A percentile compares a stretch with the other conserved stretches of the same genome.
phyloP scores from a whole-genome alignment of 305 asterid genomes.

The Solanum chacoense region DNA sequence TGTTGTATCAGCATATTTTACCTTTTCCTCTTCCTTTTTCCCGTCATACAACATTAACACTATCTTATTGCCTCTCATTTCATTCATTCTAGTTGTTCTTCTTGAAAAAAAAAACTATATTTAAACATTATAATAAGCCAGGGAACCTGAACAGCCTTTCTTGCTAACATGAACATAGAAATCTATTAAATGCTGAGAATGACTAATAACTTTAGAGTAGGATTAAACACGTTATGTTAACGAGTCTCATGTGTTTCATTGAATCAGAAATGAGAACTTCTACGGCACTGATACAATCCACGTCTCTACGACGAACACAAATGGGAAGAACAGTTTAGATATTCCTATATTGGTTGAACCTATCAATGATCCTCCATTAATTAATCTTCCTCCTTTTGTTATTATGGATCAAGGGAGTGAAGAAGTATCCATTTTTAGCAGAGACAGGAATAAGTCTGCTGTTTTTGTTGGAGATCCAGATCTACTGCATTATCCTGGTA shows the following conservation, averaged over 20 bases:
- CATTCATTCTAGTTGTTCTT: neutral
- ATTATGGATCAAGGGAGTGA: constrained; percentile 37
- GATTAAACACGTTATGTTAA: neutral
- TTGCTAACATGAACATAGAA: neutral
- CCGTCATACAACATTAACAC: neutral
- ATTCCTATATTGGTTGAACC: constrained; percentile 74
- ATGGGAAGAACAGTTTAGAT: constrained; percentile 53
- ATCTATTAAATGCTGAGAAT: neutral
- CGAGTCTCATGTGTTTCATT: neutral
- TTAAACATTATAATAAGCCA: neutral
- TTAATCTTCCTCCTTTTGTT: constrained; percentile 53
- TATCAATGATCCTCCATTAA: constrained; percentile 72
- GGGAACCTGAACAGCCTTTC: neutral
- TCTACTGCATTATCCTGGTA: constrained; percentile 64
- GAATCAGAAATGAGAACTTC: constrained; percentile 55
- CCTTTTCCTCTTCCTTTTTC: neutral
- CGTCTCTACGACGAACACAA: constrained; percentile 51
- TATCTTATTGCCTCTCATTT: neutral
- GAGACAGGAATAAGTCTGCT: constrained; percentile 17
- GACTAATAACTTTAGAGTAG: neutral
- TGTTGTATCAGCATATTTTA: neutral
- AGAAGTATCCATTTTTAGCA: constrained; percentile 44
- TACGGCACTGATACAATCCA: constrained; percentile 50
- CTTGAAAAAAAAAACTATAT: neutral
- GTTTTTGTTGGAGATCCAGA: constrained; percentile 70